phyloP scores from a whole-genome alignment of 2,329 filamentous ascomycete genomes.

The Curvularia hawaiiensis region DNA sequence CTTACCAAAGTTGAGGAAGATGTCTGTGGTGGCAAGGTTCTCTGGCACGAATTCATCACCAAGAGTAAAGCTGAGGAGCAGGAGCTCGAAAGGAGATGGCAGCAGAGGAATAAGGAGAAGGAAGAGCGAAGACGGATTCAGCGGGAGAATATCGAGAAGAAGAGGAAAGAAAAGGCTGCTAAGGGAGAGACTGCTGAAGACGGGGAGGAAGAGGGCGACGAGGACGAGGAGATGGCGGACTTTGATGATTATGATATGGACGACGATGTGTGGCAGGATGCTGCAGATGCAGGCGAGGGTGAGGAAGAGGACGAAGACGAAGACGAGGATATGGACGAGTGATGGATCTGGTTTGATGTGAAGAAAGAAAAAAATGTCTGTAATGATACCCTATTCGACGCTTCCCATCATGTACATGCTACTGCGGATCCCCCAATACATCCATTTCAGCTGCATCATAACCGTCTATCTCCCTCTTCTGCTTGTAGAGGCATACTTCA shows the following conservation, averaged over 20 bases:
- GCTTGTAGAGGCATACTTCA: constrained; percentile 20
- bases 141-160: constrained; percentile 87
- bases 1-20: constrained; percentile 97
- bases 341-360: constrained; percentile 29
- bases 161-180: constrained; percentile 64
- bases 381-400: constrained; percentile 44
- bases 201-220: constrained; percentile 57
- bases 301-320: constrained; percentile 55
- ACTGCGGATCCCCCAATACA: constrained; percentile 1
- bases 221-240: constrained; percentile 52
- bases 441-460: not conserved
- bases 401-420: not conserved
- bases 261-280: constrained; percentile 60
- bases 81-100: constrained; percentile 82
- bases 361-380: constrained; percentile 4
- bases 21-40: constrained; percentile 82
- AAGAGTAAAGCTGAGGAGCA: constrained; percentile 81
- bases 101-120: constrained; percentile 77
- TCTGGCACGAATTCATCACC: constrained; percentile 96
- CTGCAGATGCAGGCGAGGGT: constrained; percentile 54
- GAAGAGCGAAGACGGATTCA: constrained; percentile 81
- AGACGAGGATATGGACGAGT: constrained; percentile 55
- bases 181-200: constrained; percentile 46
- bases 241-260: constrained; percentile 54
- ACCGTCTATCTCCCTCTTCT: not conserved